These are phyloP conservation scores for Gastrolobium bilobum DNA, from an alignment of 306 rosid genomes.

Conservation along the genomic window DNA sequence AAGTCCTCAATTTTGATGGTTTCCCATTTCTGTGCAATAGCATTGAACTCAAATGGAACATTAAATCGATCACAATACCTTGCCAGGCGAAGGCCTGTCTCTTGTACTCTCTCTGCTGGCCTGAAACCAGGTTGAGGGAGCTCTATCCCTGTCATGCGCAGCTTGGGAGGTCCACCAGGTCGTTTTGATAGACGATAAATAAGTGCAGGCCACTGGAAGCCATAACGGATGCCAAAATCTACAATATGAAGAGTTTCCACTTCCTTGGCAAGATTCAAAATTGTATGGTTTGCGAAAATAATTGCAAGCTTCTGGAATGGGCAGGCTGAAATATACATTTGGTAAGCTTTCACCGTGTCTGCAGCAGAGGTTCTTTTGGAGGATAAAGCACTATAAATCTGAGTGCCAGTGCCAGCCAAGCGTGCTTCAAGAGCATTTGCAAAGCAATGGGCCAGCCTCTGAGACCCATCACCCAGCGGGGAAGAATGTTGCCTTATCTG, in stretches of 20 bases:
- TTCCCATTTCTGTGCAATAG: slow-evolving; percentile 70
- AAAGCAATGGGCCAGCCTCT: slow-evolving; percentile 73
- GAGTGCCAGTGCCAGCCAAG: slow-evolving; percentile 67
- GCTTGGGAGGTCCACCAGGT: slow-evolving; percentile 70
- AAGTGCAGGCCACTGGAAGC: slow-evolving; percentile 83
- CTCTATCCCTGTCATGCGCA: slow-evolving; percentile 79
- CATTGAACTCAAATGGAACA: slow-evolving; percentile 56
- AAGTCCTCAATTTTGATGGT: slow-evolving; percentile 60
- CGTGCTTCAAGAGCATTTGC: slow-evolving; percentile 77
- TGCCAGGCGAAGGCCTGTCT: slow-evolving; percentile 49
- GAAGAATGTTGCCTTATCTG: slow-evolving; percentile 72
- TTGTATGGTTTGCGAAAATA: slow-evolving; percentile 64
- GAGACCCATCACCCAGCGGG: slow-evolving; percentile 63
- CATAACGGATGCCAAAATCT: slow-evolving; percentile 80
- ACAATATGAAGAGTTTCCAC: slow-evolving; percentile 66
- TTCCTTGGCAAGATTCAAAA: slow-evolving; percentile 56
- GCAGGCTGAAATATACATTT: slow-evolving; percentile 59
- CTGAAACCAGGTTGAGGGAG: slow-evolving; percentile 58
- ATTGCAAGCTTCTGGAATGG: slow-evolving; percentile 64
- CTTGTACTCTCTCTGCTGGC: slow-evolving; percentile 57
- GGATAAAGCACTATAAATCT: slow-evolving; percentile 58
- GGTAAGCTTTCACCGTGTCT: slow-evolving; percentile 67
- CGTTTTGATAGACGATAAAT: slow-evolving; percentile 61
- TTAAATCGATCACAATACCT: slow-evolving; percentile 66
- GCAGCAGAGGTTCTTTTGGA: slow-evolving; percentile 61